Base-by-base conservation (phyloP, 129 eudicot genomes). In the Ambrosia trifida region DNA sequence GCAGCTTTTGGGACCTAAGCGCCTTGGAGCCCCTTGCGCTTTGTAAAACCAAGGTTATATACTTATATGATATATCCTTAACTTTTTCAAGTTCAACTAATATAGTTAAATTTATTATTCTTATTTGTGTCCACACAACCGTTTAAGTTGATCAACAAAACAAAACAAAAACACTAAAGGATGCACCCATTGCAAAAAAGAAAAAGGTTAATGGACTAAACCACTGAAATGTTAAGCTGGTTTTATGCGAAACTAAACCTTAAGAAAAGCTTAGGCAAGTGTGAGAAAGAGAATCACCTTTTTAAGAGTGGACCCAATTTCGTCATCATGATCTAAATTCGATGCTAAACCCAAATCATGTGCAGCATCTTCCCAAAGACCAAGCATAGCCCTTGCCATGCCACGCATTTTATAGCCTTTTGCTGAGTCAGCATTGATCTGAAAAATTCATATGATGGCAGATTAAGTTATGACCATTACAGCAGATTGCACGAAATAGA, bases 331-430 rank as follows among this genome's bases (percentile, higher is more conserved):
- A 76, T 89, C 98, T 59, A 89, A 66, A 0, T 67, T 83, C 1
- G 96, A 86, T n/a, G 96, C 98, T 73, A 81, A 20, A 69, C 74
- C 91, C 57, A 92, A 80, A 82, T 92, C 98, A 80, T 35, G 66
- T 38, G 88, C 91, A 16, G 98, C 95, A 19, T 89, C 96, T 86
- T 89, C 89, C 98, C 98, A 92, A 60, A 79, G 82, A 46, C 98
- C 96, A 83, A 92, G 85, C 96, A 92, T 81, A 19, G 91, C 91
- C 65, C 77, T 84, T 24, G 95, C 96, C 80, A 89, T 77, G 30
- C 98, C 98, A 36, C 96, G 84, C 66, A 76, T 33, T 82, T 88
- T 89, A 56, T 88, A 83, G 20, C 98, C 98, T 83, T 86, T 88
- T 16, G 96, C 94, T 14, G 95, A 89, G 86, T 92, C 95, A 53